Evolutionary conservation across 2,329 filamentous ascomycete species (phyloP), one percentile per base, ranked within the genome.

Genomic region (Xylaria hypoxylon): DNA sequence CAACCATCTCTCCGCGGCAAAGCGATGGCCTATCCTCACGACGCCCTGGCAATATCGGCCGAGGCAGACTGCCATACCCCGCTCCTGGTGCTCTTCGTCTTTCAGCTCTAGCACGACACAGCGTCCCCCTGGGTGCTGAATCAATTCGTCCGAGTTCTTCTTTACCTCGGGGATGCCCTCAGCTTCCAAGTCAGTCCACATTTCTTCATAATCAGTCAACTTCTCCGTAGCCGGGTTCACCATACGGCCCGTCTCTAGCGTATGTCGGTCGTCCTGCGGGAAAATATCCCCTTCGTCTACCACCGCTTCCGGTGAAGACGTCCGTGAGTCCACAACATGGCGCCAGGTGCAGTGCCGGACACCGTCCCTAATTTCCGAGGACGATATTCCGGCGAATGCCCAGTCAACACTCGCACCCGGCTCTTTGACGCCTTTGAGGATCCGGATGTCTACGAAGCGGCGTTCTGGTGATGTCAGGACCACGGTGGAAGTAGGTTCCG

Each of bases 401-500:
- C 90, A 92, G 71, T 91, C 88, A 2, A 92, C 80, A 0, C 80
- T 73, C 19, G 76, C 69, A 19, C 69, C 45, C n/a, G 31, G 28
- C 6, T 59, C 58, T 53, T 19, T n/a, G 22, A 38, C 38, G 51
- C 52, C 48, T 48, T 67, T 65, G 58, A 85, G 74, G 57, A 90
- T 80, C 45, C 90, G 85, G 24, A 91, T 74, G 72, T 92, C 90
- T 42, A 91, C 85, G 73, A 90, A 92, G 42, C 80, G 83, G 33
- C 80, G 80, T 28, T 76, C 74, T 1, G 86, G 85, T 2, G 87
- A 87, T 0, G 89, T 91, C 51, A 92, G 79, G 13, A 92, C 90
- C 3, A 90, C 74, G 0, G 89, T 91, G 1, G 83, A 85, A 0
- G 89, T 92, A 17, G 86, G 86, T 75, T 92, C 89, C 57, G 77